phyloP scores from a whole-genome alignment of 768 basidiomycete genomes.

The Leucocoprinus leucothites region DNA sequence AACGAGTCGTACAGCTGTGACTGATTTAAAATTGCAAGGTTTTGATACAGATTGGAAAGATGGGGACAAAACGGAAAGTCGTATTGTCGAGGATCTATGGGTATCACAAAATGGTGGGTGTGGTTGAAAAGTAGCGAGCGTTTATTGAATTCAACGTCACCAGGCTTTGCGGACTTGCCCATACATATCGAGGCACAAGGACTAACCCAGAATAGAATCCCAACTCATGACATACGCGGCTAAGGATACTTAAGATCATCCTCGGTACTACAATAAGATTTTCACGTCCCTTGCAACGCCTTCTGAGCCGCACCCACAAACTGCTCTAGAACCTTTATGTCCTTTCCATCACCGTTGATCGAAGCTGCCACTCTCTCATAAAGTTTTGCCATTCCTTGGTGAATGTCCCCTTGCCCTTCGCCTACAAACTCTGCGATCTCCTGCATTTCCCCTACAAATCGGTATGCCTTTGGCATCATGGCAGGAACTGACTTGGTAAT shows the following conservation, averaged over 20 bases:
- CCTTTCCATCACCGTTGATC: slow-evolving; percentile 30
- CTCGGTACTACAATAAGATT: slow-evolving; percentile 9
- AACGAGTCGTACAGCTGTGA: not conserved
- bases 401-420: slow-evolving; percentile 39
- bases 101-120: not conserved
- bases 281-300: slow-evolving; percentile 20
- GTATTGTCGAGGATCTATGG: not conserved
- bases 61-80: not conserved
- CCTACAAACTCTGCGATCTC: slow-evolving; percentile 59
- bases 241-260: not conserved
- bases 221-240: not conserved
- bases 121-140: not conserved
- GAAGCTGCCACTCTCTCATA: slow-evolving; percentile 43
- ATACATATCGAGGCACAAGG: slow-evolving; percentile 8
- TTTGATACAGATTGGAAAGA: not conserved
- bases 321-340: slow-evolving; percentile 35
- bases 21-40: not conserved
- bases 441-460: slow-evolving; percentile 62
- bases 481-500: slow-evolving; percentile 35
- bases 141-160: slow-evolving; percentile 7
- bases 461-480: slow-evolving; percentile 62
- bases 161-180: not conserved
- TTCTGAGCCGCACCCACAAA: slow-evolving; percentile 42
- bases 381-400: slow-evolving; percentile 43
- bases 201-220: slow-evolving; percentile 11